Evolutionary conservation across 176 grass and related monocot species (phyloP).

Genomic region (Hordeum vulgare): MorexV3_pseudomolecules_assembly NC_058522.1:542952277-542952776

Average conservation of each 20-base stretch:
- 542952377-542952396: not conserved
- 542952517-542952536: not conserved
- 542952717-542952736: conserved; percentile 33
- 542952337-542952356: not conserved
- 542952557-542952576: not conserved
- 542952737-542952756: conserved; percentile 19
- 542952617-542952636: conserved; percentile 50
- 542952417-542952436: conserved; percentile 1
- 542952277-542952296: conserved; percentile 44
- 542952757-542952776: conserved; percentile 15
- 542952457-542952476: not conserved
- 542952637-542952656: conserved; percentile 22
- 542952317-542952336: conserved; percentile 21
- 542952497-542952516: conserved; percentile 30
- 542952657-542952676: conserved; percentile 38
- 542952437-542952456: not conserved
- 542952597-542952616: conserved; percentile 9
- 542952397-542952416: not conserved
- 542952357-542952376: not conserved
- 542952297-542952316: conserved; percentile 37
- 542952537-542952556: not conserved
- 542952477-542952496: not conserved
- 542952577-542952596: conserved; percentile 9
- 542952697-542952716: conserved; percentile 36
- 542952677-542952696: conserved; percentile 1